Percentiles rank a stretch among this genome's conserved stretches.
These are phyloP conservation scores for Trichophyton equinum DNA, from an alignment of 2,329 filamentous ascomycete genomes.

Conservation along the genomic window DNA sequence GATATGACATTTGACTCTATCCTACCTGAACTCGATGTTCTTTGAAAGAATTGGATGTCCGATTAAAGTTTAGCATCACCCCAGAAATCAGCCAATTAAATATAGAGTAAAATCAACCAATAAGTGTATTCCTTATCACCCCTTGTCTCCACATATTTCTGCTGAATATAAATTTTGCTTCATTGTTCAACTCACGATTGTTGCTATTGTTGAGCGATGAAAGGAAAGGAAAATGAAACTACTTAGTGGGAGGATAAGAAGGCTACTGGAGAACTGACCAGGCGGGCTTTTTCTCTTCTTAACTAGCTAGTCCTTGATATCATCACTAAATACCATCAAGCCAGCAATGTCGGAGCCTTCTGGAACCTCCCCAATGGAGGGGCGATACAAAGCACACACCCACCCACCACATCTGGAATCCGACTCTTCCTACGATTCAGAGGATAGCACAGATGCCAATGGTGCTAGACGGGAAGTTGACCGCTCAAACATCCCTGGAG, in stretches of 20 bases:
- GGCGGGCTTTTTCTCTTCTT: not conserved
- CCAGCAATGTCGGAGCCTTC: not conserved
- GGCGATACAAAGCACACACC: not conserved
- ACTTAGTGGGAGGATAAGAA: not conserved
- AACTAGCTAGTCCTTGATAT: not conserved
- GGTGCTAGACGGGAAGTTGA: not conserved
- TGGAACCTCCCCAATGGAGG: not conserved
- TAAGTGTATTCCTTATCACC: too few species aligned
- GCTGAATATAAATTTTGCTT: too few species aligned
- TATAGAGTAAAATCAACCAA: too few species aligned
- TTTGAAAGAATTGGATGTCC: too few species aligned
- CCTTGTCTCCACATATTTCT: too few species aligned
- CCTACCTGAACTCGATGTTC: too few species aligned
- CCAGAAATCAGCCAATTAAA: too few species aligned
- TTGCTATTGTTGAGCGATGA: too few species aligned
- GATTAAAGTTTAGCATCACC: too few species aligned
- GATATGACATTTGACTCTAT: too few species aligned
- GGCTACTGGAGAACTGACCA: not conserved
- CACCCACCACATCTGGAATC: not conserved
- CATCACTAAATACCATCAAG: not conserved
- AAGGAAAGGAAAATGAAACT: too few species aligned
- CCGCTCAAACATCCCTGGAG: conserved; percentile 24
- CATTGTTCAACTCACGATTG: too few species aligned
- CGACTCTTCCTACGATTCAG: not conserved
- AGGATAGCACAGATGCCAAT: not conserved